Conservation (phyloP, 2,329 filamentous ascomycete species). For the Zelopaecilomyces penicillatus region DNA sequence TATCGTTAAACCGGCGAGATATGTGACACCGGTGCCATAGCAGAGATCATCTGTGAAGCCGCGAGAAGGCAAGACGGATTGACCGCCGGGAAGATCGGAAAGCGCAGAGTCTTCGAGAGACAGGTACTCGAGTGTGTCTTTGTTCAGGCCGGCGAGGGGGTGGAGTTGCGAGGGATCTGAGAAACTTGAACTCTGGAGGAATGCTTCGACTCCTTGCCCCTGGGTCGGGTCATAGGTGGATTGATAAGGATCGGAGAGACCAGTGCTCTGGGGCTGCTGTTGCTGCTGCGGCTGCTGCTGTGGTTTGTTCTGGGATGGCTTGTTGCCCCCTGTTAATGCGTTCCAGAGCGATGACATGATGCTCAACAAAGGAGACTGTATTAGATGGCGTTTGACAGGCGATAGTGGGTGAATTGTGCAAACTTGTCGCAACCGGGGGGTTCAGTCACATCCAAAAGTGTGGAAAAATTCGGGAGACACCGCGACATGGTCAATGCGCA, state of each 20-base stretch:
- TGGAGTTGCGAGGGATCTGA: conserved; percentile 85
- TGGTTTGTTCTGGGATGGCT: conserved; percentile 32
- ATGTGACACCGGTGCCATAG: conserved; percentile 93
- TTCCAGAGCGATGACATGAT: conserved; percentile 54
- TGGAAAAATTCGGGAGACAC: conserved; percentile 21
- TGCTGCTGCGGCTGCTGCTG: conserved; percentile 24
- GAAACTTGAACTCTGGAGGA: conserved; percentile 68
- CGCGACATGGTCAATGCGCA: conserved; percentile 4
- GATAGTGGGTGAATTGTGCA: conserved; percentile 7
- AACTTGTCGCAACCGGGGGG: conserved; percentile 6
- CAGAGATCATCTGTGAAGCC: conserved; percentile 98
- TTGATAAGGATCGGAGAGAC: conserved; percentile 32
- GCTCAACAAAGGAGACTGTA: conserved; percentile 7
- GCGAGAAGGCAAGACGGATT: conserved; percentile 84
- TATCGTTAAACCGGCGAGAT: conserved; percentile 74
- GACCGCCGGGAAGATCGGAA: conserved; percentile 74
- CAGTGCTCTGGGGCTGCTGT: conserved; percentile 28
- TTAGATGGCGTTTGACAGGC: conserved; percentile 2
- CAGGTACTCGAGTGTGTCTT: conserved; percentile 90
- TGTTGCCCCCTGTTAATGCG: conserved; percentile 52
- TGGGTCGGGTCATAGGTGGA: conserved; percentile 60
- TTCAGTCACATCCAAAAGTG: background rate
- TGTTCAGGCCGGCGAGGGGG: conserved; percentile 85
- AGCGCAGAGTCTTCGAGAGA: conserved; percentile 86
- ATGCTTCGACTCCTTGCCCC: conserved; percentile 75